Conservation (phyloP, 208 protist species). For the Leishmania tropica region DNA sequence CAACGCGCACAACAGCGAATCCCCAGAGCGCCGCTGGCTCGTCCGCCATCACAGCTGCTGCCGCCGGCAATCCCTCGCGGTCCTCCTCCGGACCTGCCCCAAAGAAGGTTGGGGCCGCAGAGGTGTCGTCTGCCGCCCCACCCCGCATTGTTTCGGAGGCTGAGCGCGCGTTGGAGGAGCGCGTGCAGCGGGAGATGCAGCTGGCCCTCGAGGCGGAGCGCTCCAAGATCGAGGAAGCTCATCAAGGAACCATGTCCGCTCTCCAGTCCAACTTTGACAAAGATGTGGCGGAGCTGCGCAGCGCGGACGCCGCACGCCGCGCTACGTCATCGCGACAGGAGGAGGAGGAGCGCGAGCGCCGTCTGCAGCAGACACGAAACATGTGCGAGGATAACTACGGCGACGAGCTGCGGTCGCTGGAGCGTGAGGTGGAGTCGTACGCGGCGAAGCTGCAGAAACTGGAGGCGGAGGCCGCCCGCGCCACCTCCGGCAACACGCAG, state of each 20-base stretch:
- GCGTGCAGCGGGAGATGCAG: slow-evolving; percentile 61
- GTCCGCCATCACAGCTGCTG: background rate
- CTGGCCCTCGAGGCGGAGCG: slow-evolving; percentile 44
- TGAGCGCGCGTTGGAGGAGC: slow-evolving; percentile 71
- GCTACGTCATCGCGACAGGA: slow-evolving; percentile 17
- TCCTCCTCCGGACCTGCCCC: no score
- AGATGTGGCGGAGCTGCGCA: slow-evolving; percentile 49
- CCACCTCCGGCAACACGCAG: slow-evolving; percentile 32
- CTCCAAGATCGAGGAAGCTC: slow-evolving; percentile 43
- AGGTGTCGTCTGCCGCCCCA: background rate
- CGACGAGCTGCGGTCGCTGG: slow-evolving; percentile 37
- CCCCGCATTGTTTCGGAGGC: slow-evolving; percentile 75
- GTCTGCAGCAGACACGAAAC: slow-evolving; percentile 29
- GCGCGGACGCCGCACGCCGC: slow-evolving; percentile 33
- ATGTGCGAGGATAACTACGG: slow-evolving; percentile 48
- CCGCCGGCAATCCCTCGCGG: background rate
- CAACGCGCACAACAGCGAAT: background rate
- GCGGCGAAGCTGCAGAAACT: slow-evolving; percentile 33
- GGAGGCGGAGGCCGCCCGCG: slow-evolving; percentile 32
- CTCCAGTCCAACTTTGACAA: slow-evolving; percentile 45
- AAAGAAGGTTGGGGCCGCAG: background rate
- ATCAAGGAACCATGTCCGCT: slow-evolving; percentile 39
- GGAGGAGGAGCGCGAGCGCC: slow-evolving; percentile 23
- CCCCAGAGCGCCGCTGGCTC: background rate
- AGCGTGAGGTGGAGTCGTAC: slow-evolving; percentile 41